Evolutionary conservation across 139 green algal genomes (phyloP).

Genomic region (Astrephomene gubernaculifera): DNA sequence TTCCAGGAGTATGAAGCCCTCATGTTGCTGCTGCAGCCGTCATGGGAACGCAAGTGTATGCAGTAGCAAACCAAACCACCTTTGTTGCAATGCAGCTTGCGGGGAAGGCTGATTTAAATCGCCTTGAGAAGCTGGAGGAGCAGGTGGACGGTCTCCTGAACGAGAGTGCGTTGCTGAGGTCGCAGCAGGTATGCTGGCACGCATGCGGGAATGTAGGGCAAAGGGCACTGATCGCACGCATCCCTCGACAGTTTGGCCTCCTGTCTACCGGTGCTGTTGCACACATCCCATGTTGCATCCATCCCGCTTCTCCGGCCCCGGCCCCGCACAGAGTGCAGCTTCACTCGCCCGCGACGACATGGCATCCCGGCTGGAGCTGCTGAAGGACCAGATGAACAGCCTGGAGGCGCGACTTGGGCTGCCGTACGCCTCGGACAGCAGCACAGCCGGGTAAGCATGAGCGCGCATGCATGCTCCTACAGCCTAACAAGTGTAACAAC

Average conservation of each 20-base stretch:
- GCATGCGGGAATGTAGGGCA: no score
- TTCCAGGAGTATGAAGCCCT: no score
- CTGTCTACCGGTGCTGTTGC: no score
- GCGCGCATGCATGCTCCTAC: background rate
- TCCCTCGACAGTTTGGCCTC: no score
- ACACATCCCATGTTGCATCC: no score
- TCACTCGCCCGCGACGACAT: slow-evolving; percentile 28
- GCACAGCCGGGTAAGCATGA: background rate
- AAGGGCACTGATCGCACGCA: no score
- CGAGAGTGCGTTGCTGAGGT: slow-evolving; percentile 24
- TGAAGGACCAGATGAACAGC: slow-evolving; percentile 35
- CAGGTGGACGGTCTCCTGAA: slow-evolving; percentile 48
- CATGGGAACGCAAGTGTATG: no score
- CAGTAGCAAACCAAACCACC: no score
- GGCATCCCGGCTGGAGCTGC: slow-evolving; percentile 32
- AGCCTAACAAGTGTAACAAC: background rate
- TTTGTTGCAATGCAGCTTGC: slow-evolving; percentile 49
- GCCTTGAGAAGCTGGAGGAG: slow-evolving; percentile 53
- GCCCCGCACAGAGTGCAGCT: slow-evolving; percentile 22
- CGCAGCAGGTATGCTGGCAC: slow-evolving; percentile 32
- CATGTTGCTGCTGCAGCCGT: no score
- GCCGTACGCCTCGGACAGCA: slow-evolving; percentile 3
- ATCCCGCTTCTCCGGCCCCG: no score
- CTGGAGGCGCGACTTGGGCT: slow-evolving; percentile 43
- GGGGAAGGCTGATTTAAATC: slow-evolving; percentile 48